phyloP scores from a whole-genome alignment of 306 rosid genomes.

The Prunus davidiana region DNA sequence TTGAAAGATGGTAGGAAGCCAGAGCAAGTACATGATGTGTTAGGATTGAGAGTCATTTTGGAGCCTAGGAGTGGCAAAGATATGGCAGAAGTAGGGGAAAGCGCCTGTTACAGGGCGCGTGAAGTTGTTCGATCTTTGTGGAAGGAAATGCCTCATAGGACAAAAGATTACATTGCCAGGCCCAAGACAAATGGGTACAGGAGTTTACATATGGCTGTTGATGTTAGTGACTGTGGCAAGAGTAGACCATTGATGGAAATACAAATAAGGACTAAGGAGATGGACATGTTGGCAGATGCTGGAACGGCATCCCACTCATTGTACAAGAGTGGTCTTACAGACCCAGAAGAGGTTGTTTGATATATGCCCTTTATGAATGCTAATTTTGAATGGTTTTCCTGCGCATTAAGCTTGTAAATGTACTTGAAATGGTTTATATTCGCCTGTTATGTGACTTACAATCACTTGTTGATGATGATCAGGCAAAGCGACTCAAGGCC shows the following conservation, averaged over 20 bases:
- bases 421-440: background rate
- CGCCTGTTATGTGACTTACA: background rate
- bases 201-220: constrained; percentile 90
- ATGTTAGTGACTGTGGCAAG: constrained; percentile 63
- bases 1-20: constrained; percentile 84
- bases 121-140: constrained; percentile 60
- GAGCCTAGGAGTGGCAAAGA: constrained; percentile 46
- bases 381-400: background rate
- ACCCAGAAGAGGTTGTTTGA: constrained; percentile 66
- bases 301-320: constrained; percentile 92
- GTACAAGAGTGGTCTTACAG: constrained; percentile 84
- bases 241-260: constrained; percentile 76
- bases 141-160: constrained; percentile 72
- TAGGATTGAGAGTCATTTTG: constrained; percentile 78
- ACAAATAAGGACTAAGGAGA: constrained; percentile 80
- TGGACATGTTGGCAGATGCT: constrained; percentile 74
- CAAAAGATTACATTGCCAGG: constrained; percentile 80
- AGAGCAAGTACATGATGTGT: constrained; percentile 73
- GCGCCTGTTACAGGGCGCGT: constrained; percentile 72
- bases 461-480: constrained; percentile 18
- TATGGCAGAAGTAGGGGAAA: constrained; percentile 48
- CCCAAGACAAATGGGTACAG: constrained; percentile 86
- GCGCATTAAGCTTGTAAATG: background rate
- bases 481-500: constrained; percentile 89
- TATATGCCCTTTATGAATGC: background rate